Conservation (phyloP, 805 yeast species). For the Hanseniaspora mollemarum region DNA sequence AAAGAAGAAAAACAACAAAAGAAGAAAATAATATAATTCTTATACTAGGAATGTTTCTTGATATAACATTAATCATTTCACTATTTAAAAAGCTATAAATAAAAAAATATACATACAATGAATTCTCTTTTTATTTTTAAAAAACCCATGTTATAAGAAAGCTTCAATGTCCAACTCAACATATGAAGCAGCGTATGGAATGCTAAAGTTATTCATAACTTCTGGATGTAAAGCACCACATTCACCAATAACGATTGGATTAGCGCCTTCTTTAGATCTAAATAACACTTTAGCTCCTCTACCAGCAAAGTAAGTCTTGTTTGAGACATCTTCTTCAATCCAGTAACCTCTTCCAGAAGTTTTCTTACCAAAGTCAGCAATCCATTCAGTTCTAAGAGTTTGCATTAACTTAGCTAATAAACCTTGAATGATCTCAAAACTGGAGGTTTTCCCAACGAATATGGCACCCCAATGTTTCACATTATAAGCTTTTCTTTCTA, state of each 20-base stretch:
- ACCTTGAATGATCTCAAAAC: conserved; percentile 91
- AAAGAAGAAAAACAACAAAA: conserved; percentile 17
- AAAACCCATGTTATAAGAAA: conserved; percentile 43
- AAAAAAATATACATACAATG: background rate
- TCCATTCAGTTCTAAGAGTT: conserved; percentile 82
- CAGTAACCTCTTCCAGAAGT: conserved; percentile 66
- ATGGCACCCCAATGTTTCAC: conserved; percentile 93
- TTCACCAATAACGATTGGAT: conserved; percentile 55
- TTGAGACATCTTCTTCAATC: conserved; percentile 59
- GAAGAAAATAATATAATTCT: conserved; percentile 21
- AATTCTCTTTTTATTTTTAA: background rate
- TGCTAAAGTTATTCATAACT: conserved; percentile 73
- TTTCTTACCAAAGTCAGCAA: conserved; percentile 39
- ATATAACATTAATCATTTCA: conserved; percentile 21
- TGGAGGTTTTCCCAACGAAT: conserved; percentile 87
- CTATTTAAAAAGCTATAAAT: conserved; percentile 22
- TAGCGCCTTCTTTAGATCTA: conserved; percentile 51
- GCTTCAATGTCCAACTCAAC: conserved; percentile 85
- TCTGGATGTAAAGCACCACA: conserved; percentile 95
- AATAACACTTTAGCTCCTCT: conserved; percentile 85
- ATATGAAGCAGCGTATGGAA: conserved; percentile 84
- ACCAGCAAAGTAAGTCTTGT: conserved; percentile 84
- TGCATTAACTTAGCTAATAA: conserved; percentile 89
- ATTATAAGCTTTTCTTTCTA: conserved; percentile 84
- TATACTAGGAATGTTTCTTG: conserved; percentile 24